Conservation (phyloP, 768 basidiomycete genomes). For the Lentinula edodes region DNA sequence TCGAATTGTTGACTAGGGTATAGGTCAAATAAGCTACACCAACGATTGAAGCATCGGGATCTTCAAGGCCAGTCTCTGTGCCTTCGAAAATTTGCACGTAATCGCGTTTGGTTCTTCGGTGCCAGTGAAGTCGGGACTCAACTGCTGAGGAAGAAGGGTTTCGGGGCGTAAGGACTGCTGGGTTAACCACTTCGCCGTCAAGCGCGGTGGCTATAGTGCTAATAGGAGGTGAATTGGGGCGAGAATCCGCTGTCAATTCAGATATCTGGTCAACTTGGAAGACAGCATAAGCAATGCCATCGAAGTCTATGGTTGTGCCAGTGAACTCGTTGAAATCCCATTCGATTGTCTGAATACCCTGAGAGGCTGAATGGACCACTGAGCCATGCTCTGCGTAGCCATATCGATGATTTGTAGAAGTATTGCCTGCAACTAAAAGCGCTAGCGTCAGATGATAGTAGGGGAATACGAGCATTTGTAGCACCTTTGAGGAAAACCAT, state of each 20-base stretch:
- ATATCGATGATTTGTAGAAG: neutral
- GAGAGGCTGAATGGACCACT: neutral
- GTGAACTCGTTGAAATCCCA: neutral
- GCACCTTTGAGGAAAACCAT: neutral
- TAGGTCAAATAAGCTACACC: slow-evolving; percentile 43
- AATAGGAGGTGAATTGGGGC: slow-evolving; percentile 29
- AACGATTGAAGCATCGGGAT: slow-evolving; percentile 37
- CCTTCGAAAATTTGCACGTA: slow-evolving; percentile 36
- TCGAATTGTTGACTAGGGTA: slow-evolving; percentile 37
- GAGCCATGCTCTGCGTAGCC: neutral
- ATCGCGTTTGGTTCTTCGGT: slow-evolving; percentile 9
- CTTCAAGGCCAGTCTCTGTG: slow-evolving; percentile 25
- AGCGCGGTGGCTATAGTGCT: slow-evolving; percentile 36
- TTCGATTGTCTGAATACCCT: neutral
- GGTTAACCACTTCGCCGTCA: slow-evolving; percentile 31
- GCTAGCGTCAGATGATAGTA: neutral
- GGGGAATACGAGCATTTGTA: neutral
- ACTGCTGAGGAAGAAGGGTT: neutral
- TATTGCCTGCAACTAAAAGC: neutral
- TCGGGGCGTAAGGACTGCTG: slow-evolving; percentile 4
- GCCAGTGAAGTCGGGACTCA: no score
- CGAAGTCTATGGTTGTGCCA: slow-evolving; percentile 22
- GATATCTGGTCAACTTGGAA: slow-evolving; percentile 31
- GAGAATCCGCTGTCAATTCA: slow-evolving; percentile 20
- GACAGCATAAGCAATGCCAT: slow-evolving; percentile 29